These are phyloP conservation scores for Phaeosphaeria sp. DNA, from an alignment of 2,329 filamentous ascomycete genomes.

Conservation along the genomic window DNA sequence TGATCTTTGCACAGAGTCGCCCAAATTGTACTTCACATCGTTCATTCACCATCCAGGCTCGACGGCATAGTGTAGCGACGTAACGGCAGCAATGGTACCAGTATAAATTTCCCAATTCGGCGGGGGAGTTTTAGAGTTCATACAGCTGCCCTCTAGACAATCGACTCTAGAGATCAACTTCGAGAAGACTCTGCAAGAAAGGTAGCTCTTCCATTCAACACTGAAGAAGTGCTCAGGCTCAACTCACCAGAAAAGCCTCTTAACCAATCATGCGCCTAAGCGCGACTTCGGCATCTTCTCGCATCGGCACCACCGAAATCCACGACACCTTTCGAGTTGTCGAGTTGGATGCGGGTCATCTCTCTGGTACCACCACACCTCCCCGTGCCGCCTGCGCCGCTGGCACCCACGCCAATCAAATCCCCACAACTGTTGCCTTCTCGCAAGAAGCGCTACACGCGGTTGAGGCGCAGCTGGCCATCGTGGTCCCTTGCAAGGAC, in stretches of 20 bases:
- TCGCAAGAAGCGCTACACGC: conserved; percentile 6
- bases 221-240: neutral
- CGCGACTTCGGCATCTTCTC: neutral
- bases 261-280: neutral
- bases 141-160: neutral
- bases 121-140: neutral
- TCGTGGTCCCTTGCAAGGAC: conserved; percentile 22
- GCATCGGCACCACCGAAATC: conserved; percentile 15
- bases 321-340: conserved; percentile 13
- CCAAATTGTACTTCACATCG: neutral
- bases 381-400: neutral
- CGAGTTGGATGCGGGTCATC: conserved; percentile 16
- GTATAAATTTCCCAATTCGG: neutral
- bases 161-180: neutral
- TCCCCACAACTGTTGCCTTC: conserved; percentile 1
- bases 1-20: neutral
- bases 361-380: neutral
- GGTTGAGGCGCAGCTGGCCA: conserved; percentile 17
- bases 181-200: neutral
- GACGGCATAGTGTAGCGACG: neutral
- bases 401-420: neutral
- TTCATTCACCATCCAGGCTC: neutral
- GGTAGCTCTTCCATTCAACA: neutral
- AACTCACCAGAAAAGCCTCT: neutral
- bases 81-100: neutral